phyloP scores from a whole-genome alignment of 2,329 filamentous ascomycete genomes.

The Colletotrichum nymphaeae region DNA sequence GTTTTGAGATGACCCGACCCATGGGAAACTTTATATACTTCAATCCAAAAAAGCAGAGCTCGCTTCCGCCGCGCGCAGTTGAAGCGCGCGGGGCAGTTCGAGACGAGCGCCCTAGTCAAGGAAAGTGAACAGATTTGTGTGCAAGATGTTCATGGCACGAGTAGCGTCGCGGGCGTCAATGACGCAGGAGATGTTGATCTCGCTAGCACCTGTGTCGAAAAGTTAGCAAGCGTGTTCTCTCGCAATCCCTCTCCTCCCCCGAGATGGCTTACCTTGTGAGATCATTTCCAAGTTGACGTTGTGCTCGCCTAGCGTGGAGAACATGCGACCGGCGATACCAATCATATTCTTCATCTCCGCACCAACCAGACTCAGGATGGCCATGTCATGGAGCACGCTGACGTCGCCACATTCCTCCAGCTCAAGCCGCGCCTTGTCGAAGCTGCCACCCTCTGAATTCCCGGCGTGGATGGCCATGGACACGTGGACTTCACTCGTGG shows the following conservation, averaged over 20 bases:
- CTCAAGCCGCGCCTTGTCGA: conserved; percentile 77
- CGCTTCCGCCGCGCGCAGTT: neutral
- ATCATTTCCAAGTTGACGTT: conserved; percentile 99
- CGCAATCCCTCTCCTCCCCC: neutral
- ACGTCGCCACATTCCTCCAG: conserved; percentile 87
- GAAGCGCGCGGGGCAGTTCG: neutral
- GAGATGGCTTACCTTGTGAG: conserved; percentile 79
- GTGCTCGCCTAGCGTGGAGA: conserved; percentile 91
- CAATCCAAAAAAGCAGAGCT: conserved; percentile 14
- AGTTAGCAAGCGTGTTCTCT: conserved; percentile 59
- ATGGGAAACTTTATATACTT: neutral
- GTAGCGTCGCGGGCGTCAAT: conserved; percentile 93
- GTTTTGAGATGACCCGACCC: neutral
- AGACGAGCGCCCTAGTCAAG: conserved; percentile 68
- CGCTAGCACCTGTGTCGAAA: conserved; percentile 80
- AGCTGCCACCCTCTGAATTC: conserved; percentile 69
- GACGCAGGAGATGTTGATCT: conserved; percentile 99
- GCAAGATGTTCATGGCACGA: conserved; percentile 93
- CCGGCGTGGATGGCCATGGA: conserved; percentile 95
- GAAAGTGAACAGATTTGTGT: conserved; percentile 97
- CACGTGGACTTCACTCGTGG: conserved; percentile 95
- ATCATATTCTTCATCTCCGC: conserved; percentile 98
- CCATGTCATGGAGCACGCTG: conserved; percentile 91
- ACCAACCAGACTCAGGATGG: conserved; percentile 93
- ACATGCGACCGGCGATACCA: conserved; percentile 94